These are phyloP conservation scores for Paracorniculantispora psalliotae DNA, from an alignment of 2,329 filamentous ascomycete genomes.

Conservation along the genomic window DNA sequence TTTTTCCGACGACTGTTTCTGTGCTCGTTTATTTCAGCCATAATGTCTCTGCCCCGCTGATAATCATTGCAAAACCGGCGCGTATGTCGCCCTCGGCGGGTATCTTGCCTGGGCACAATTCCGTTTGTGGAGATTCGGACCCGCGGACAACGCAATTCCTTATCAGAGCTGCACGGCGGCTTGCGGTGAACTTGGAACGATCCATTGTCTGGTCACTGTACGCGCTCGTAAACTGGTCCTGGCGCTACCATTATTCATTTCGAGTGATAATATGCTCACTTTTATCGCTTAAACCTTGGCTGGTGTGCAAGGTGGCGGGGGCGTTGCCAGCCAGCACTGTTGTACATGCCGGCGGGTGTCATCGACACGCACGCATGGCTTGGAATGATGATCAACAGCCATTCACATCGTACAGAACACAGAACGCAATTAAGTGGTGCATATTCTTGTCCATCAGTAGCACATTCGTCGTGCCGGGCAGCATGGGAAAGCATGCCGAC, in stretches of 20 bases:
- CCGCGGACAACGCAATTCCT: background rate
- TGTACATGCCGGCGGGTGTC: background rate
- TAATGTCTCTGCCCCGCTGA: background rate
- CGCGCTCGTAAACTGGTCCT: background rate
- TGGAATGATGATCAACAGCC: background rate
- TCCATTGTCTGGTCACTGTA: background rate
- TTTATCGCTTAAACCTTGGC: background rate
- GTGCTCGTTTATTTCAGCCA: constrained; percentile 1
- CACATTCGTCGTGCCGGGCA: too few relatives aligned
- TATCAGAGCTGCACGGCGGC: background rate
- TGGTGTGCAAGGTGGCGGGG: background rate
- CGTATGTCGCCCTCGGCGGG: constrained; percentile 7
- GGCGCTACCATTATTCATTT: background rate
- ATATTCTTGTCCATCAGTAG: background rate
- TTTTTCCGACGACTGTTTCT: background rate
- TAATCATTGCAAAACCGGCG: background rate
- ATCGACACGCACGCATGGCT: background rate
- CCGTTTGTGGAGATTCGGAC: constrained; percentile 5
- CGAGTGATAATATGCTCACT: background rate
- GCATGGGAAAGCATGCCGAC: too few relatives aligned
- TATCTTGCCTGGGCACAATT: background rate
- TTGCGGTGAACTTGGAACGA: background rate
- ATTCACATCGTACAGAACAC: background rate
- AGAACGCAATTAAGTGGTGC: background rate
- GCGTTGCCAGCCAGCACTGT: background rate